phyloP scores from a whole-genome alignment of 1,284 basidiomycete species.

The Puccinia polysora region DNA sequence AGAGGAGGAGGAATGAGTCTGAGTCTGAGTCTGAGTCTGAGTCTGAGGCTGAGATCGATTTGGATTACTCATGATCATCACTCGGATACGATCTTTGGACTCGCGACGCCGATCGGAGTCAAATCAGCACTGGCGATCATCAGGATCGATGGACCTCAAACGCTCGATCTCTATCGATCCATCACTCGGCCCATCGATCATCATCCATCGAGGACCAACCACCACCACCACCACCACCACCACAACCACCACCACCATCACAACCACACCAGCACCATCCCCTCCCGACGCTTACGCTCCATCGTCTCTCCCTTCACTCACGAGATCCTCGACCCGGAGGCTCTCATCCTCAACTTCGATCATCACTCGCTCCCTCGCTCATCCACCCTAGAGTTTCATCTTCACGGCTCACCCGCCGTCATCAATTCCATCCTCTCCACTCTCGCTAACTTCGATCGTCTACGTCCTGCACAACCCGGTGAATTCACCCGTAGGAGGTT shows the following conservation, averaged over 20 bases:
- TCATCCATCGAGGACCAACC: no score
- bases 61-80: conserved; percentile 24
- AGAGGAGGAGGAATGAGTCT: no score
- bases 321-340: conserved; percentile 64
- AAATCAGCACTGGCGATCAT: conserved; percentile 76
- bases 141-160: conserved; percentile 71
- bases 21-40: no score
- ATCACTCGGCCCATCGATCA: conserved; percentile 57
- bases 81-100: conserved; percentile 69
- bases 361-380: neutral
- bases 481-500: conserved; percentile 83
- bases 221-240: no score
- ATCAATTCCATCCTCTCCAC: conserved; percentile 65
- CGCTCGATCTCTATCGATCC: conserved; percentile 60
- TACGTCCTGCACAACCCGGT: conserved; percentile 72
- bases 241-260: no score
- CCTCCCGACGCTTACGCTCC: no score
- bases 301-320: conserved; percentile 63
- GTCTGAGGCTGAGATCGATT: no score
- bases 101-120: conserved; percentile 70
- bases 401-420: conserved; percentile 79
- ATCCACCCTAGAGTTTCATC: conserved; percentile 70
- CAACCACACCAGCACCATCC: neutral
- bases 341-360: conserved; percentile 18
- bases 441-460: conserved; percentile 60